Evolutionary conservation across 768 basidiomycete species (phyloP).

Genomic region (Lentinula edodes): DNA sequence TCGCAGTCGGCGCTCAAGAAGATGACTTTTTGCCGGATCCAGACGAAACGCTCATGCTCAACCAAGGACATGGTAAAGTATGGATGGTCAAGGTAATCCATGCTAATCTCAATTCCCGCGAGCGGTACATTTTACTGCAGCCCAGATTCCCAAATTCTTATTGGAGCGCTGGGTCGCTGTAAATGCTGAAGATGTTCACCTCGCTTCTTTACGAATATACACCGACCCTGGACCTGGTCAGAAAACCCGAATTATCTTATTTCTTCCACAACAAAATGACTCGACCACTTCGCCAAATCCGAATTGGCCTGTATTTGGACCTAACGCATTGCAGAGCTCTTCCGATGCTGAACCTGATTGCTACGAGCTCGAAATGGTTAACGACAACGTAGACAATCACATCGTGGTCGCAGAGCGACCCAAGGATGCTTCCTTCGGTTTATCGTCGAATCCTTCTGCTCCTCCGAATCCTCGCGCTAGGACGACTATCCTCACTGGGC

Average conservation of each 20-base stretch:
- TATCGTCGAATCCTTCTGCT: conserved; percentile 29
- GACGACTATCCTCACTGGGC: conserved; percentile 73
- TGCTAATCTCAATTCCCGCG: background rate
- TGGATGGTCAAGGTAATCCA: conserved; percentile 79
- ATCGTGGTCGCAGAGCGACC: conserved; percentile 80
- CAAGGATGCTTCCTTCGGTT: conserved; percentile 47
- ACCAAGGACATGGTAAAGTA: conserved; percentile 67
- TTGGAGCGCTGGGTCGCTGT: conserved; percentile 83
- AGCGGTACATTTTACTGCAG: background rate
- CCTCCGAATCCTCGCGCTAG: conserved; percentile 56
- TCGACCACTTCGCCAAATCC: conserved; percentile 14
- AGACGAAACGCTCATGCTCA: conserved; percentile 77
- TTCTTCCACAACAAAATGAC: conserved; percentile 56
- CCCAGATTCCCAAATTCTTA: conserved; percentile 79
- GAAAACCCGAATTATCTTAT: conserved; percentile 59
- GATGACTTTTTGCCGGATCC: conserved; percentile 72
- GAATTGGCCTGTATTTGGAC: conserved; percentile 30
- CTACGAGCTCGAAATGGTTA: conserved; percentile 87
- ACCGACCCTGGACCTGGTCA: conserved; percentile 38
- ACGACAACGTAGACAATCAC: conserved; percentile 80
- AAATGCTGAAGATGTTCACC: conserved; percentile 66
- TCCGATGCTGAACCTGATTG: conserved; percentile 48
- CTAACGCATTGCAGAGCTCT: conserved; percentile 24
- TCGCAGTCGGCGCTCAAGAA: conserved; percentile 41
- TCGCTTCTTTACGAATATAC: conserved; percentile 85